Percentiles rank a stretch among this genome's conserved stretches.
phyloP scores from a whole-genome alignment of 768 basidiomycete genomes.

The Phlegmacium glaucopus region DNA sequence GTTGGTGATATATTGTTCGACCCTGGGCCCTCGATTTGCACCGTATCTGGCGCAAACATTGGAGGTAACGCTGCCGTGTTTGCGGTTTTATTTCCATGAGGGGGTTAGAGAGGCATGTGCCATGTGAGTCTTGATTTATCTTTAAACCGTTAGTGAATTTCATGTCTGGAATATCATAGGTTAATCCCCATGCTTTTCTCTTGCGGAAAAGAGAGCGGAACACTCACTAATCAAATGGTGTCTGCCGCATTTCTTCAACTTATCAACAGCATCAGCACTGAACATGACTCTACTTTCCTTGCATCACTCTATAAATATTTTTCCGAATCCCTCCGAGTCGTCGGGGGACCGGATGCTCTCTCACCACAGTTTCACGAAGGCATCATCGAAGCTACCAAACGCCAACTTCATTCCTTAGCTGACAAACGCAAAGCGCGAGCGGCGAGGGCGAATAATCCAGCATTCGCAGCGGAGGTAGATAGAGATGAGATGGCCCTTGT shows the following conservation, averaged over 20 bases:
- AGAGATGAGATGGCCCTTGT: conserved; percentile 66
- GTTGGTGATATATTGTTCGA: conserved; percentile 76
- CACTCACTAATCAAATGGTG: conserved; percentile 67
- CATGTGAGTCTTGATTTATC: too few relatives aligned
- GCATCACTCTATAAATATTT: conserved; percentile 73
- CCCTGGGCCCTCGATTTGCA: conserved; percentile 61
- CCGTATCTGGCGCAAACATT: conserved; percentile 72
- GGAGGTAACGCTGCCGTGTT: conserved; percentile 65
- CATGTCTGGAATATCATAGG: too few relatives aligned
- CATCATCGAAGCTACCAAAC: conserved; percentile 66
- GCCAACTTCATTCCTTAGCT: conserved; percentile 65
- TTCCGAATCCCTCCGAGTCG: conserved; percentile 54
- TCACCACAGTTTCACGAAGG: conserved; percentile 50
- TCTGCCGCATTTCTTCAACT: conserved; percentile 64
- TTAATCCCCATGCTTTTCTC: conserved; percentile 68
- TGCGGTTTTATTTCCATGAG: conserved; percentile 81
- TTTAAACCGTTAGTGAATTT: too few relatives aligned
- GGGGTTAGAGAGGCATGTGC: conserved; percentile 78
- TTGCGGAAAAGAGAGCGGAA: conserved; percentile 63
- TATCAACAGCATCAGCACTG: conserved; percentile 58
- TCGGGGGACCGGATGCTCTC: conserved; percentile 53
- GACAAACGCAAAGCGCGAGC: conserved; percentile 59
- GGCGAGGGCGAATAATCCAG: conserved; percentile 16
- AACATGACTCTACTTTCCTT: conserved; percentile 74
- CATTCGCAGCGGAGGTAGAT: conserved; percentile 30